A percentile compares a stretch with the other conserved stretches of the same genome.
Conservation (phyloP, 177 flowering plant genomes). For the Vitis hybrid region DNA sequence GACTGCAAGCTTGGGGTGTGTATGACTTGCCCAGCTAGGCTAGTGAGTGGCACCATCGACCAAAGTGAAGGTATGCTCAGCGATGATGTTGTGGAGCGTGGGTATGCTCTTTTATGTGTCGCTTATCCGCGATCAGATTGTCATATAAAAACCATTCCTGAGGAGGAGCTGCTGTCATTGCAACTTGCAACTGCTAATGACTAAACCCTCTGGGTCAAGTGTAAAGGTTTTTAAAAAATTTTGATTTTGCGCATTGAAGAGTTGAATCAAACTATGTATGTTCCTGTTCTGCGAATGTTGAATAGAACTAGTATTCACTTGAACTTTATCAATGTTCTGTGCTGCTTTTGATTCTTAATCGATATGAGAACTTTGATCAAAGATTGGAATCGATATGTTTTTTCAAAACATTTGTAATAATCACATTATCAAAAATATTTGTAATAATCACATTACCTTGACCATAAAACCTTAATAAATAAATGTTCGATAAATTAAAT, state of each 20-base stretch:
- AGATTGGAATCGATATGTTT: too few relatives aligned
- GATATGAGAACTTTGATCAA: constrained; percentile 5
- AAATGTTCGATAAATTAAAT: too few relatives aligned
- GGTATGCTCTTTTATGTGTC: constrained; percentile 72
- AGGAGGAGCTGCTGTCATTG: constrained; percentile 80
- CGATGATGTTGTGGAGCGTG: constrained; percentile 83
- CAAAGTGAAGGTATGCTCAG: constrained; percentile 98
- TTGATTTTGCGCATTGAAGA: constrained; percentile 10
- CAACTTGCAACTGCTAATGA: constrained; percentile 93
- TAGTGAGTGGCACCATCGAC: constrained; percentile 71
- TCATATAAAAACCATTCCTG: constrained; percentile 72
- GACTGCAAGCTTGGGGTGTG: constrained; percentile 99
- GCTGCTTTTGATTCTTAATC: background rate
- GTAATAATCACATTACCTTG: too few relatives aligned
- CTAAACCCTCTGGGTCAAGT: constrained; percentile 21
- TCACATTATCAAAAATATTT: too few relatives aligned
- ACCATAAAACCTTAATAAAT: too few relatives aligned
- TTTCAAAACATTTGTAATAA: too few relatives aligned
- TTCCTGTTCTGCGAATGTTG: background rate
- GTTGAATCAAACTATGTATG: background rate
- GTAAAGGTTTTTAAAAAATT: constrained; percentile 10
- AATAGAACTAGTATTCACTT: constrained; percentile 30
- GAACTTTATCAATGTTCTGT: background rate
- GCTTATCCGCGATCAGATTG: constrained; percentile 86
- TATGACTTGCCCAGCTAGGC: constrained; percentile 95